phyloP scores from a whole-genome alignment of 1,284 basidiomycete genomes.

The Leccinum variabile region DNA sequence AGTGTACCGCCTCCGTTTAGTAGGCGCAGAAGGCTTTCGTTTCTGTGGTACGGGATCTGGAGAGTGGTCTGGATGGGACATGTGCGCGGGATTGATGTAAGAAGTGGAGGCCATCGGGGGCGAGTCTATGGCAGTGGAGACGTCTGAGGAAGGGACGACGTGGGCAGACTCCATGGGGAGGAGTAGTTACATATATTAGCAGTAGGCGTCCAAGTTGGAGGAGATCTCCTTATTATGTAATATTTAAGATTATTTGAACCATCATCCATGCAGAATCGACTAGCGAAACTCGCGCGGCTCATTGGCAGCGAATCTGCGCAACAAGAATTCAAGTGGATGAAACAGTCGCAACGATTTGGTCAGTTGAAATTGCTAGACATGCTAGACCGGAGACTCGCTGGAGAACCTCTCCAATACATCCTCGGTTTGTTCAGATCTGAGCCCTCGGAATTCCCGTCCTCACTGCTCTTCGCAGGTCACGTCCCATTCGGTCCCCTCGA shows the following conservation, averaged over 20 bases:
- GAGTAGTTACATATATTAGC: slow-evolving; percentile 17
- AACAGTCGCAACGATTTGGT: slow-evolving; percentile 35
- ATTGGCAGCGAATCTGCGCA: slow-evolving; percentile 50
- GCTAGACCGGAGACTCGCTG: slow-evolving; percentile 54
- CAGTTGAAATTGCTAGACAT: slow-evolving; percentile 35
- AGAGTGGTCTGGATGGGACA: slow-evolving; percentile 20
- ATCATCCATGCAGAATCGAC: slow-evolving; percentile 15
- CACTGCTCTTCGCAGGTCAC: slow-evolving; percentile 57
- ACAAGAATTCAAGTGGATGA: slow-evolving; percentile 66
- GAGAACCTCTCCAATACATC: slow-evolving; percentile 91
- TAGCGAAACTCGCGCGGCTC: slow-evolving; percentile 36
- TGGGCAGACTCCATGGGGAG: slow-evolving; percentile 17
- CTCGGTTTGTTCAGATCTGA: slow-evolving; percentile 55
- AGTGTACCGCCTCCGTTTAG: slow-evolving; percentile 45
- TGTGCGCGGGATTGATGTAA: slow-evolving; percentile 33
- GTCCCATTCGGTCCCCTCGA: slow-evolving; percentile 86
- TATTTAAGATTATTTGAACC: slow-evolving; percentile 6
- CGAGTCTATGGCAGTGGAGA: slow-evolving; percentile 1
- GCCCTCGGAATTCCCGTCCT: slow-evolving; percentile 8
- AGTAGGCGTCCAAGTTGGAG: slow-evolving; percentile 9
- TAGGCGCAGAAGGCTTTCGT: slow-evolving; percentile 15
- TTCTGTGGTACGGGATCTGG: slow-evolving; percentile 14
- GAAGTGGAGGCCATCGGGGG: slow-evolving; percentile 12
- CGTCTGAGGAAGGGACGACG: slow-evolving; percentile 3
- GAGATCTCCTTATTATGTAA: slow-evolving; percentile 20